Evolutionary conservation across 768 basidiomycete species (phyloP).

Genomic region (Stropharia rugosoannulata): DNA sequence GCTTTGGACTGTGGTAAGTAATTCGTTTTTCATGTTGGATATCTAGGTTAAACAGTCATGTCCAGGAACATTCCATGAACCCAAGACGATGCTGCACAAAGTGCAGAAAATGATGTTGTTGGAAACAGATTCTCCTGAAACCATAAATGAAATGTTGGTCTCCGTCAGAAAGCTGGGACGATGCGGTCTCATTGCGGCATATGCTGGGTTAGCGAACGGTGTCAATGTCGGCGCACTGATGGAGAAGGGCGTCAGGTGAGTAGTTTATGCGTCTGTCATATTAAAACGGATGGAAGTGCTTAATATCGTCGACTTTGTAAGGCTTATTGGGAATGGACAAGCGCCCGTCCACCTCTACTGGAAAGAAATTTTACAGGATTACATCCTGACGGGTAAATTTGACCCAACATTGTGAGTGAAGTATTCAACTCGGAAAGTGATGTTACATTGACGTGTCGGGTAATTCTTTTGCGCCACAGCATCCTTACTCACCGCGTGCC

Average conservation of each 20-base stretch:
- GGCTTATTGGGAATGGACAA: conserved; percentile 72
- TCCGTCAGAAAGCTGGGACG: conserved; percentile 55
- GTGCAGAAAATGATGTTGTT: conserved; percentile 69
- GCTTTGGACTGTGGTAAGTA: conserved; percentile 49
- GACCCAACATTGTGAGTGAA: conserved; percentile 56
- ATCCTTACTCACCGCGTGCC: conserved; percentile 58
- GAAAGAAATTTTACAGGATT: conserved; percentile 66
- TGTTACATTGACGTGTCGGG: not conserved
- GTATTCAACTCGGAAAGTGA: not conserved
- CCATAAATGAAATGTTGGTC: conserved; percentile 46
- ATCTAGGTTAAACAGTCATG: not conserved
- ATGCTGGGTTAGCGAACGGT: conserved; percentile 65
- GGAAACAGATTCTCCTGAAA: conserved; percentile 75
- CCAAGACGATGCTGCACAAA: conserved; percentile 64
- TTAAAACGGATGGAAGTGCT: not conserved
- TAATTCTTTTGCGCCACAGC: conserved; percentile 18
- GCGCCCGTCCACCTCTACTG: conserved; percentile 76
- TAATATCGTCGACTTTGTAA: not conserved
- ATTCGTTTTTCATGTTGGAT: not conserved
- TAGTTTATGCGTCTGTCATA: not conserved
- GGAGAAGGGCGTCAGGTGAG: conserved; percentile 66
- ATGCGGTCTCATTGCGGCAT: conserved; percentile 67
- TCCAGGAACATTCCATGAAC: conserved; percentile 65
- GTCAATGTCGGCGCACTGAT: conserved; percentile 74
- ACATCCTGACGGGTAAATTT: conserved; percentile 63